Base-by-base conservation (phyloP, 1,284 basidiomycete genomes). In the Blastosporella zonata region DNA sequence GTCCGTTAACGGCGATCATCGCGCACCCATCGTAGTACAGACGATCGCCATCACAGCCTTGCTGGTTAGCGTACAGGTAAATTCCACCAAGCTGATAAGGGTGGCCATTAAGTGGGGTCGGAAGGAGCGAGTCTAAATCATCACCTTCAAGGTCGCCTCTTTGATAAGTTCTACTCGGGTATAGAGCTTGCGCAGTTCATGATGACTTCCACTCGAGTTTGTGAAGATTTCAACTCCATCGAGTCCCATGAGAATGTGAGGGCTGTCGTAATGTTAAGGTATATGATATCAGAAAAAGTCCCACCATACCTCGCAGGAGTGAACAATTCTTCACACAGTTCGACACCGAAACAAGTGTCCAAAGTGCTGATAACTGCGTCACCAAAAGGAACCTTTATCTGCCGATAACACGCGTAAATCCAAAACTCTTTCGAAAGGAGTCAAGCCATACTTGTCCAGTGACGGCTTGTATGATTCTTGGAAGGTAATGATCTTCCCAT, bases 171-270 rank as follows among this genome's bases (percentile, higher is more conserved):
- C 94, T 2, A 99, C 82, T 9, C 96, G 84, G 4, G 83, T 83
- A 62, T 94, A 84, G 13, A 99, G 78, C 69, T 99, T 99, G 25
- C 97, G 84, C 22, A 99, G 81, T 64, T 99, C 97, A 63, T 99
- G 96, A 64, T 99, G 97, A 65, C 92, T 96, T 3, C 92, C 96
- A 53, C 91, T 95, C 0, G 94, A 96, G 71, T 99, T 99, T 15
- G 95, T 96, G 65, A 99, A 97, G 54, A 99, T 97, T 69, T 99
- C 96, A 2, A 98, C 96, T 5, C 97, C 96, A 62, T 98, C 94
- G 6, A 99, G 78, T 6, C 95, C 96, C 92, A 97, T 97, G 9
- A 87, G 70, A 52, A 97, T 96, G 66, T 99, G 96, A 5, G 97
- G 97, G 56, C 94, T 94, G 46, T 5, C 13, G 17, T 55, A 6